Evolutionary conservation across 495 filamentous ascomycete species (phyloP).

Genomic region (Pseudotulostoma volvatum): DNA sequence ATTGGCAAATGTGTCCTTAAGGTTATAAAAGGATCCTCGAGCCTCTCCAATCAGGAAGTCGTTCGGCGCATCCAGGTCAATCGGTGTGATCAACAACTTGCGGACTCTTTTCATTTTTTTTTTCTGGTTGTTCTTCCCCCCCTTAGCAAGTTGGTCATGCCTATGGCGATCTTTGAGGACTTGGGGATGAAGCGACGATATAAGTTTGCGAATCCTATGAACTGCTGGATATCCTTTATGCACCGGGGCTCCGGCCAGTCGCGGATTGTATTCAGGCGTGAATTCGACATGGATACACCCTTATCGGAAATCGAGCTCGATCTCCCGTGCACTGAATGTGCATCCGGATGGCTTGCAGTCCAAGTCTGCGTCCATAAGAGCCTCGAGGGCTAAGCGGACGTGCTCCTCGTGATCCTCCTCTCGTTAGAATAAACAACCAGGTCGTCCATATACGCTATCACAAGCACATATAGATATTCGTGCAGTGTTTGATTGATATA

Average conservation of each 20-base stretch:
- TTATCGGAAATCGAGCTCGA: slow-evolving; percentile 2
- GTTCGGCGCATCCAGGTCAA: not conserved
- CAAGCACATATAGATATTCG: not conserved
- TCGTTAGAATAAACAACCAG: slow-evolving; percentile 14
- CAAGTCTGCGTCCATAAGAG: not conserved
- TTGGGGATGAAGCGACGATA: slow-evolving; percentile 15
- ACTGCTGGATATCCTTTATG: slow-evolving; percentile 10
- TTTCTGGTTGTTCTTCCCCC: no score
- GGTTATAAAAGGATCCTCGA: slow-evolving; percentile 51
- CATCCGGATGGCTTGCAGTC: not conserved
- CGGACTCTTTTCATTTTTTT: no score
- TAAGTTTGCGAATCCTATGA: slow-evolving; percentile 22
- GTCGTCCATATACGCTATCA: not conserved
- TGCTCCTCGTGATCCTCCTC: slow-evolving; percentile 11
- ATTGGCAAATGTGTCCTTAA: slow-evolving; percentile 21
- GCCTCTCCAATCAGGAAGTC: slow-evolving; percentile 35
- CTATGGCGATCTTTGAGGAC: slow-evolving; percentile 7
- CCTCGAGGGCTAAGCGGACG: slow-evolving; percentile 11
- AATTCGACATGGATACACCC: slow-evolving; percentile 12
- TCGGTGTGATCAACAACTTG: not conserved
- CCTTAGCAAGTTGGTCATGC: slow-evolving; percentile 5
- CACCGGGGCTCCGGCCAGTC: slow-evolving; percentile 8
- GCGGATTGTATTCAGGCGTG: slow-evolving; percentile 7
- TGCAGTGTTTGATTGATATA: not conserved
- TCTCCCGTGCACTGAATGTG: not conserved